phyloP scores from a whole-genome alignment of 2,329 filamentous ascomycete genomes.

The Verticillium longisporum region DNA sequence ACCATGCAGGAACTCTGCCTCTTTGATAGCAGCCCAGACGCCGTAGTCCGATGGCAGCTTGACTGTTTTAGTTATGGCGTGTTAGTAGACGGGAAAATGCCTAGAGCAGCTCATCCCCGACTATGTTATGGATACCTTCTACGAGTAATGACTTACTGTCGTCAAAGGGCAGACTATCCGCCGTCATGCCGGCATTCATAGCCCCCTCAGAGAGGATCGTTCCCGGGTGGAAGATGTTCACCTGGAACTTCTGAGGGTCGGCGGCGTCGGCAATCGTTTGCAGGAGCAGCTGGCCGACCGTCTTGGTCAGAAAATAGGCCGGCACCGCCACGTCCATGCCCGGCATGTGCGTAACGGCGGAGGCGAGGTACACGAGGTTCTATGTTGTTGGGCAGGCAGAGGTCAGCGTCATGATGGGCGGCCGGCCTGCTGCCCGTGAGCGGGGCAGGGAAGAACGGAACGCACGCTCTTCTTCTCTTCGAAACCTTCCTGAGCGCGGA shows the following conservation, averaged over 20 bases:
- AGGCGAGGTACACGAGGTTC: not conserved
- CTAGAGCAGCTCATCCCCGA: no score
- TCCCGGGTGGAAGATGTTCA: slow-evolving; percentile 18
- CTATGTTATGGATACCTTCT: no score
- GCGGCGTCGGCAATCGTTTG: slow-evolving; percentile 31
- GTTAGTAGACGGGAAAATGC: not conserved
- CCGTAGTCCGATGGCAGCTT: slow-evolving; percentile 17
- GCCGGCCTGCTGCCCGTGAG: no score
- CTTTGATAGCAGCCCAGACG: slow-evolving; percentile 29
- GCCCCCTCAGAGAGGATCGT: slow-evolving; percentile 13
- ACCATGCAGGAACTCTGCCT: slow-evolving; percentile 30
- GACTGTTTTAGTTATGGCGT: not conserved
- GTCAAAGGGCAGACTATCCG: slow-evolving; percentile 17
- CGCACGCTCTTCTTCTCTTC: slow-evolving; percentile 13
- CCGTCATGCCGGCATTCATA: slow-evolving; percentile 2
- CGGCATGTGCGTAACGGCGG: not conserved
- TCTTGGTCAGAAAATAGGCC: slow-evolving; percentile 30
- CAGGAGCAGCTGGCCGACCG: slow-evolving; percentile 23
- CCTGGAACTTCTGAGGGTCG: slow-evolving; percentile 15
- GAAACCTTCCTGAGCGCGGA: slow-evolving; percentile 23
- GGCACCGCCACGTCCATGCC: slow-evolving; percentile 6
- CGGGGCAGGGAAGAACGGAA: no score
- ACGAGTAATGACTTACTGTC: slow-evolving; percentile 11
- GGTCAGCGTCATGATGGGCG: not conserved
- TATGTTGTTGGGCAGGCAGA: not conserved